phyloP scores from a whole-genome alignment of 176 grass and related monocot genomes.

The Triticum timopheevii region DNA sequence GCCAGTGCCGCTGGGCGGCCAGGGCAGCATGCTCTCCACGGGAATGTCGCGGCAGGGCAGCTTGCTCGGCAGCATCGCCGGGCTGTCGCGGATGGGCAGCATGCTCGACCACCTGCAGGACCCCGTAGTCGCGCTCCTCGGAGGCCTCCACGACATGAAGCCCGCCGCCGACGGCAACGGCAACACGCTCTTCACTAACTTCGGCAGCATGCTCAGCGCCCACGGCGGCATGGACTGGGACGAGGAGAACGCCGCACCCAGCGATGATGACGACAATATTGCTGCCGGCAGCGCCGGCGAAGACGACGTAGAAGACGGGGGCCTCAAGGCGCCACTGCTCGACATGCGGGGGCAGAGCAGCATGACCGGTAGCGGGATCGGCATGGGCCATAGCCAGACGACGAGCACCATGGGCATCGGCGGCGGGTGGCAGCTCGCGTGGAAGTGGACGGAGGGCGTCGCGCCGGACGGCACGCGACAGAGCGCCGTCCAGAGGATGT shows the following conservation, averaged over 20 bases:
- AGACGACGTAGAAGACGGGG: background rate
- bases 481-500: slow-evolving; percentile 62
- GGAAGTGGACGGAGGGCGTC: slow-evolving; percentile 50
- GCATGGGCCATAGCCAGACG: background rate
- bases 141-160: slow-evolving; percentile 62
- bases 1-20: slow-evolving; percentile 35
- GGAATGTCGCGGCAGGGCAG: slow-evolving; percentile 43
- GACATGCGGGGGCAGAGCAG: background rate
- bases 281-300: background rate
- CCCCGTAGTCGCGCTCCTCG: slow-evolving; percentile 67
- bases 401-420: slow-evolving; percentile 65
- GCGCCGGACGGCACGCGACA: slow-evolving; percentile 22
- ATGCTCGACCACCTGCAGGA: slow-evolving; percentile 71
- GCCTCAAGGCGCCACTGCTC: slow-evolving; percentile 44
- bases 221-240: slow-evolving; percentile 49
- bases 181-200: slow-evolving; percentile 56
- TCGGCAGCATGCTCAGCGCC: slow-evolving; percentile 72
- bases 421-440: slow-evolving; percentile 81
- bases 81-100: slow-evolving; percentile 57
- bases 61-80: slow-evolving; percentile 50
- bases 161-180: slow-evolving; percentile 24
- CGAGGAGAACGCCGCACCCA: slow-evolving; percentile 28
- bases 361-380: background rate
- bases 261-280: background rate
- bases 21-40: slow-evolving; percentile 47